A percentile compares a stretch with the other conserved stretches of the same genome.
Evolutionary conservation across 2,329 filamentous ascomycete genomes (phyloP).

Genomic region (Pezicula radicicola): DNA sequence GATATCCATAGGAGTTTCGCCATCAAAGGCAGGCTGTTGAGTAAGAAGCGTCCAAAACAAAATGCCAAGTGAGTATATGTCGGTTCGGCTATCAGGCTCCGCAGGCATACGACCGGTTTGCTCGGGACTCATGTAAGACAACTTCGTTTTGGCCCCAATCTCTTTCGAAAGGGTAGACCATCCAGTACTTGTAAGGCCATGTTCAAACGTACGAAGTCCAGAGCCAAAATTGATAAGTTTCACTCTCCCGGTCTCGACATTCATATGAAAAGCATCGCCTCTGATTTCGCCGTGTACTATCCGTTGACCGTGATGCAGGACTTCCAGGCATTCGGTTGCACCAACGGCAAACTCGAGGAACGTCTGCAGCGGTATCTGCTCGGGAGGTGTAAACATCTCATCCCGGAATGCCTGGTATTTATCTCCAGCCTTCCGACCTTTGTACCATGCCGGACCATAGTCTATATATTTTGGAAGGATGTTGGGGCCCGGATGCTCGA

Average conservation of each 20-base stretch:
- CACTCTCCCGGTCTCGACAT: conserved; percentile 65
- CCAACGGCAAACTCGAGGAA: conserved; percentile 93
- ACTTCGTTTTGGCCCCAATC: conserved; percentile 80
- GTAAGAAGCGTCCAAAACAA: conserved; percentile 85
- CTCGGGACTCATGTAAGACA: conserved; percentile 90
- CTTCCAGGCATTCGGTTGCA: conserved; percentile 79
- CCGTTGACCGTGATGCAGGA: conserved; percentile 84
- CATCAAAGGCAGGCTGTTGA: conserved; percentile 76
- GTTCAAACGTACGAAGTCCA: conserved; percentile 83
- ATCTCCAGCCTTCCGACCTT: conserved; percentile 49
- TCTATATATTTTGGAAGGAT: conserved; percentile 68
- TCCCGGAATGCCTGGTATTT: conserved; percentile 27
- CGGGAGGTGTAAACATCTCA: conserved; percentile 43
- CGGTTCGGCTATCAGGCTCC: conserved; percentile 86
- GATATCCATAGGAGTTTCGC: conserved; percentile 78
- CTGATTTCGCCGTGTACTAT: conserved; percentile 89
- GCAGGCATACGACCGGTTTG: conserved; percentile 91
- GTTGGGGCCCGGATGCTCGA: conserved; percentile 74
- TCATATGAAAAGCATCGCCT: conserved; percentile 88
- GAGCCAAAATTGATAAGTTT: conserved; percentile 84
- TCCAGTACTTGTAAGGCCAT: conserved; percentile 79
- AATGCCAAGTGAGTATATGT: conserved; percentile 89
- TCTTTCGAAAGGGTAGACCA: conserved; percentile 84
- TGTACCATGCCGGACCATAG: conserved; percentile 74
- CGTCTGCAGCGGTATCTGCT: conserved; percentile 65